A percentile compares a stretch with the other conserved stretches of the same genome.
These are phyloP conservation scores for Ascobolus immersus DNA, from an alignment of 495 filamentous ascomycete genomes.

Conservation along the genomic window DNA sequence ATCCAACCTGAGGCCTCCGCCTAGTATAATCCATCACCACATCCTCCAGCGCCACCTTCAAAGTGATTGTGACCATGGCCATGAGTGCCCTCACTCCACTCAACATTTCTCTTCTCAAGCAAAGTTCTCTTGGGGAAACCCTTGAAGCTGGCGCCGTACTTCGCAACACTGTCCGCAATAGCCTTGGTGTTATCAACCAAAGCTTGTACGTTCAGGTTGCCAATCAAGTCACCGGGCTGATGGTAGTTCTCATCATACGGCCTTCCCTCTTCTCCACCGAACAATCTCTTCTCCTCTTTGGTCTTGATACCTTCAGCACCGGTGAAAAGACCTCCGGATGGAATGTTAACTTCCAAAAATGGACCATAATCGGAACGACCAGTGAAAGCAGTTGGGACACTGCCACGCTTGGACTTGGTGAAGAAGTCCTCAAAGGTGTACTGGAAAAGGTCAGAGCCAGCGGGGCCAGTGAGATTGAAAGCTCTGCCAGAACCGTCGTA, in stretches of 20 bases:
- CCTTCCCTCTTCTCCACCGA: slow-evolving; percentile 25
- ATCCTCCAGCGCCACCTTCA: slow-evolving; percentile 2
- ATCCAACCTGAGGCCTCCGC: too few relatives aligned
- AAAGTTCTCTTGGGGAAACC: slow-evolving; percentile 25
- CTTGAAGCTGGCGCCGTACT: slow-evolving; percentile 26
- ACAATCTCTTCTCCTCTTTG: slow-evolving; percentile 23
- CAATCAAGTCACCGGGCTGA: slow-evolving; percentile 26
- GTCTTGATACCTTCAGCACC: slow-evolving; percentile 35
- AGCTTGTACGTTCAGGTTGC: slow-evolving; percentile 25
- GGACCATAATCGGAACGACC: slow-evolving; percentile 32
- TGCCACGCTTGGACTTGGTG: slow-evolving; percentile 2
- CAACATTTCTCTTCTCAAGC: not conserved
- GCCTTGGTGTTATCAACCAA: slow-evolving; percentile 32
- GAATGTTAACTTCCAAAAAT: slow-evolving; percentile 28
- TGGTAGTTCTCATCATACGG: slow-evolving; percentile 27
- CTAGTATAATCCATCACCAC: slow-evolving; percentile 8
- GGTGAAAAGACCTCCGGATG: slow-evolving; percentile 33
- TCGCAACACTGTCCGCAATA: slow-evolving; percentile 29
- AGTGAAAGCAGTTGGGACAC: slow-evolving; percentile 6
- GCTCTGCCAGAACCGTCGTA: slow-evolving; percentile 19
- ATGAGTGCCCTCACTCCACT: slow-evolving; percentile 6
- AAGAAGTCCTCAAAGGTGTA: slow-evolving; percentile 7
- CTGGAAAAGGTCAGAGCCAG: slow-evolving; percentile 5
- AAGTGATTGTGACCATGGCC: slow-evolving; percentile 5
- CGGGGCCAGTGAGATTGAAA: slow-evolving; percentile 1